A percentile compares a stretch with the other conserved stretches of the same genome.
phyloP scores from a whole-genome alignment of 140 eudicot genomes.

The Flaveria floridana region DNA sequence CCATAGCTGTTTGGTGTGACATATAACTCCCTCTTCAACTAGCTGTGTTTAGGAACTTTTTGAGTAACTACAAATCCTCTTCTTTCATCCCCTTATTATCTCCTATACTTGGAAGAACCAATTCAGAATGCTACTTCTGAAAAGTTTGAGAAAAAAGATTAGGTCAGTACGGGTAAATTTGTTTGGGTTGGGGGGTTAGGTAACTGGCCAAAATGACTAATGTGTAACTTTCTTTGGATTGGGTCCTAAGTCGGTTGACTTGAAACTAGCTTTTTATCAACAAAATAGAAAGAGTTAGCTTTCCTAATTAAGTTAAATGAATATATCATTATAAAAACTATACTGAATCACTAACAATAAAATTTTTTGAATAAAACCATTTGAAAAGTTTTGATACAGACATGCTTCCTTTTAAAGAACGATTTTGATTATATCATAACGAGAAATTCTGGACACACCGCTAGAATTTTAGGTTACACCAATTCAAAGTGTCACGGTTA shows the following conservation, averaged over 20 bases:
- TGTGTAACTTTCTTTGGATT: too few species aligned
- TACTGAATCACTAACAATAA: neutral
- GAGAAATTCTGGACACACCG: too few species aligned
- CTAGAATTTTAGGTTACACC: too few species aligned
- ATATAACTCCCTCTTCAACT: conserved; percentile 64
- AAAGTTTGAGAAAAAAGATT: neutral
- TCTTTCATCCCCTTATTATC: conserved; percentile 64
- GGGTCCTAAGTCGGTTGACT: too few species aligned
- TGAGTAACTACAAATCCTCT: conserved; percentile 79
- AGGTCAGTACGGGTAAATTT: neutral
- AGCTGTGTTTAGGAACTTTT: conserved; percentile 72
- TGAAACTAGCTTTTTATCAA: neutral
- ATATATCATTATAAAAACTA: neutral
- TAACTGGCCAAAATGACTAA: too few species aligned
- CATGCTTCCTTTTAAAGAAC: neutral
- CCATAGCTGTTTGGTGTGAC: conserved; percentile 79
- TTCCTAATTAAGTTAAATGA: neutral
- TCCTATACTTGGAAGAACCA: conserved; percentile 60
- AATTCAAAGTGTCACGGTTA: too few species aligned
- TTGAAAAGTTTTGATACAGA: neutral
- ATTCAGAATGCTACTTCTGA: conserved; percentile 59
- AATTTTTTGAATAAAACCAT: neutral
- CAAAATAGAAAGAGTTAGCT: neutral
- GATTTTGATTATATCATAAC: too few species aligned
- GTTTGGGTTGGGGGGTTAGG: too few species aligned